Conservation (phyloP, 2,329 filamentous ascomycete species). For the Xylariales sp. region DNA sequence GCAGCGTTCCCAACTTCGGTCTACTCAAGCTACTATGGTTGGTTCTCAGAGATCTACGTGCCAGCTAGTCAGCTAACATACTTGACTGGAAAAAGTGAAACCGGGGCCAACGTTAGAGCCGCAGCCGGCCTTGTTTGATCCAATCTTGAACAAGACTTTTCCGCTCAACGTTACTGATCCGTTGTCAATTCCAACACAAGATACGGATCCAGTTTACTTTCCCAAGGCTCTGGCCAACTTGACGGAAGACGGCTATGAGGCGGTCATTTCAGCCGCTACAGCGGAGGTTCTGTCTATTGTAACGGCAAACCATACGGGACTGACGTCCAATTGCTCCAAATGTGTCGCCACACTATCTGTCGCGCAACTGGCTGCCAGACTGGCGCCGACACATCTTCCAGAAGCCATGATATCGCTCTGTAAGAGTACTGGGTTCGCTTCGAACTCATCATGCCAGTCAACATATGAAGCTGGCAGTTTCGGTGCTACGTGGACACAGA, state of each 20-base stretch:
- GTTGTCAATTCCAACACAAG: slow-evolving; percentile 41
- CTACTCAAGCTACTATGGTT: slow-evolving; percentile 45
- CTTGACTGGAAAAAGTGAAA: slow-evolving; percentile 15
- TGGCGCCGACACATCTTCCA: slow-evolving; percentile 44
- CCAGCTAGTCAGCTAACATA: not conserved
- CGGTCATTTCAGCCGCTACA: slow-evolving; percentile 36
- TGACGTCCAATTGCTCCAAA: slow-evolving; percentile 43
- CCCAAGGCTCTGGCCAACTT: slow-evolving; percentile 43
- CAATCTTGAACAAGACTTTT: slow-evolving; percentile 48
- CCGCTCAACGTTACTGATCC: slow-evolving; percentile 51
- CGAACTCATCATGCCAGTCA: slow-evolving; percentile 40
- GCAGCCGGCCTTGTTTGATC: slow-evolving; percentile 42
- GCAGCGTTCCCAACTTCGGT: slow-evolving; percentile 45
- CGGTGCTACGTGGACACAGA: slow-evolving; percentile 53
- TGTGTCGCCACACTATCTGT: slow-evolving; percentile 47
- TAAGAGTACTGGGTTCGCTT: slow-evolving; percentile 39
- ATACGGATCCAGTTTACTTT: slow-evolving; percentile 45
- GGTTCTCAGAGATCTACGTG: slow-evolving; percentile 8
- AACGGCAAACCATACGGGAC: slow-evolving; percentile 26
- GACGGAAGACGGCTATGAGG: slow-evolving; percentile 31
- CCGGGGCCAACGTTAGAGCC: slow-evolving; percentile 27
- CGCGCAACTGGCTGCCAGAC: slow-evolving; percentile 44
- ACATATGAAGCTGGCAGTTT: slow-evolving; percentile 42
- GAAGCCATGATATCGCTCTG: slow-evolving; percentile 47
- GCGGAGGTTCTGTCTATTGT: slow-evolving; percentile 42